These are phyloP conservation scores for Ustilago cynodontis DNA, from an alignment of 1,284 basidiomycete species.

Conservation along the genomic window DNA sequence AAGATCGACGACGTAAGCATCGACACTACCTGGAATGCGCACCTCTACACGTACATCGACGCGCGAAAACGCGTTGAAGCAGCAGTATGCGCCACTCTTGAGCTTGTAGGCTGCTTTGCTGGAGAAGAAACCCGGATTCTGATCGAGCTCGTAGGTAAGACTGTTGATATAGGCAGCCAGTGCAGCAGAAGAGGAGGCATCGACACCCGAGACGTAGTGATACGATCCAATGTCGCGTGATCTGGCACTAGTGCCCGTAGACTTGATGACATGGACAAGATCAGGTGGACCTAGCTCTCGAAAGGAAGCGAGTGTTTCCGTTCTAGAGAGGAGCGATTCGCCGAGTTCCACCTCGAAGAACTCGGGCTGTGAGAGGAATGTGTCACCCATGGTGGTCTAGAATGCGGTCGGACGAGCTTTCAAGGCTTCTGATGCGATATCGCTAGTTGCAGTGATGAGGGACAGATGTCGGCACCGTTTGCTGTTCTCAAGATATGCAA, in stretches of 20 bases:
- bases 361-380: conserved; percentile 66
- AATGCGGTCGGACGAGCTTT: not conserved
- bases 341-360: conserved; percentile 84
- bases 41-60: conserved; percentile 98
- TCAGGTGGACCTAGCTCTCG: conserved; percentile 97
- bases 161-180: conserved; percentile 98
- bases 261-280: conserved; percentile 92
- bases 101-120: conserved; percentile 83
- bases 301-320: conserved; percentile 92
- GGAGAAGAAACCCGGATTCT: conserved; percentile 91
- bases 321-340: conserved; percentile 88
- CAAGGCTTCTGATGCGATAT: not conserved
- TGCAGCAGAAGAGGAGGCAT: conserved; percentile 95
- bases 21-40: conserved; percentile 96
- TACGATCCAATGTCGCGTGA: conserved; percentile 77
- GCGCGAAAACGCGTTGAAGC: conserved; percentile 97
- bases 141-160: conserved; percentile 92
- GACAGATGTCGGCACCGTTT: too few relatives aligned
- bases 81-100: conserved; percentile 92
- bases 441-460: not conserved
- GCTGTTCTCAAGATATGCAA: too few relatives aligned
- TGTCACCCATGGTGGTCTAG: conserved; percentile 60
- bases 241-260: conserved; percentile 79
- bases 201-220: conserved; percentile 84
- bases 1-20: conserved; percentile 92